Percentiles rank a stretch among this genome's conserved stretches.
Conservation (phyloP, 1,284 basidiomycete genomes). For the Irpex sp. region DNA sequence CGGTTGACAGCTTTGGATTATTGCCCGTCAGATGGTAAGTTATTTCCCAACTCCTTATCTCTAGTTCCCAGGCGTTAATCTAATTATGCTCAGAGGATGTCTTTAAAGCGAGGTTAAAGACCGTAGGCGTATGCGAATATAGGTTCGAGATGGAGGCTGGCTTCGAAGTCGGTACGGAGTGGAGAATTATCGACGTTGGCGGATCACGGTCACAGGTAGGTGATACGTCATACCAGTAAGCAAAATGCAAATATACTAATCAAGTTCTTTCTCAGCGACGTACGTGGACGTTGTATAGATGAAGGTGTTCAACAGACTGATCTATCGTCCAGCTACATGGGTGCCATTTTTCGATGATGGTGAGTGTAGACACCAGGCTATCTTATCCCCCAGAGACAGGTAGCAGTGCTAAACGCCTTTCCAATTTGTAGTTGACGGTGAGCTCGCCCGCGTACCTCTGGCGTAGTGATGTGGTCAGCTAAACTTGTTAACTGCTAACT, state of each 20-base stretch:
- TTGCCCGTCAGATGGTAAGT: slow-evolving; percentile 64
- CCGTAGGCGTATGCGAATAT: slow-evolving; percentile 74
- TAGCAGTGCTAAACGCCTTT: background rate
- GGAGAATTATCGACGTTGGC: slow-evolving; percentile 78
- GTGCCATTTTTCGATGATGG: slow-evolving; percentile 75
- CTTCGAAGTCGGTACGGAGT: slow-evolving; percentile 68
- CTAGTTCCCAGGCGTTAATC: slow-evolving; percentile 13
- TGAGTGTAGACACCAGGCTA: slow-evolving; percentile 23
- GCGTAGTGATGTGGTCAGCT: background rate
- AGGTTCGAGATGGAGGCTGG: slow-evolving; percentile 77
- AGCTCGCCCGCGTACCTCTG: background rate
- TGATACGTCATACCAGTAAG: slow-evolving; percentile 10
- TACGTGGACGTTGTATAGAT: slow-evolving; percentile 20
- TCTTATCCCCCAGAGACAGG: background rate
- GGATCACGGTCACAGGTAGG: slow-evolving; percentile 71
- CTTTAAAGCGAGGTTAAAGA: slow-evolving; percentile 43
- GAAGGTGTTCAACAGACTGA: slow-evolving; percentile 7
- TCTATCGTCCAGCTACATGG: slow-evolving; percentile 48
- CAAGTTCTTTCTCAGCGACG: slow-evolving; percentile 24
- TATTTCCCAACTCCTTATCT: background rate
- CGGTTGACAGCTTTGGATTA: slow-evolving; percentile 61
- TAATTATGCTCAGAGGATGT: slow-evolving; percentile 54
- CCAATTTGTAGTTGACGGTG: slow-evolving; percentile 19
- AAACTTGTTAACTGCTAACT: background rate
- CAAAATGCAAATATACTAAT: background rate